Percentiles rank a stretch among this genome's conserved stretches.
Conservation (phyloP, 352 stramenopile species). For the Globisporangium perplexum region DNA sequence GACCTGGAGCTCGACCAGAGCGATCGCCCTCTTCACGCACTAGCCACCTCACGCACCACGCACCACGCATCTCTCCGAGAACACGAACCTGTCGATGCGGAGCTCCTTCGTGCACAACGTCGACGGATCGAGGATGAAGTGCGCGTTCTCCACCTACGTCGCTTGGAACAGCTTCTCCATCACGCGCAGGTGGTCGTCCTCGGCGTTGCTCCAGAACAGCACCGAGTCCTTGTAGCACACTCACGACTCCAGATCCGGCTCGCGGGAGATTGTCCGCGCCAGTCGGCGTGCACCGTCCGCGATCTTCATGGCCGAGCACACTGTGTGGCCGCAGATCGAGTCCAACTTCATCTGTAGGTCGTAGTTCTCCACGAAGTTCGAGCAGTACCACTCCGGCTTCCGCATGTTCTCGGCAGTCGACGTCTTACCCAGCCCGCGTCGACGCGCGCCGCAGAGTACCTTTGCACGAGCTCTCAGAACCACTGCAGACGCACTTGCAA, state of each 20-base stretch:
- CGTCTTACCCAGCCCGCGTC: neutral
- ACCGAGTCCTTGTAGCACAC: neutral
- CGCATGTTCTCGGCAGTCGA: neutral
- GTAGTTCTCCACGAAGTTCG: neutral
- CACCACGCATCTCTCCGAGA: neutral
- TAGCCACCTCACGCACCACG: neutral
- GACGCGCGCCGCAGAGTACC: neutral
- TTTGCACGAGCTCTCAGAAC: slow-evolving; percentile 1
- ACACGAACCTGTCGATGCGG: neutral
- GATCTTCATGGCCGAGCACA: neutral
- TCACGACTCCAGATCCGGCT: neutral
- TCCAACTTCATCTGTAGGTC: neutral
- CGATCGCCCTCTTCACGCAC: neutral
- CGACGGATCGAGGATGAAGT: neutral
- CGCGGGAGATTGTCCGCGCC: neutral
- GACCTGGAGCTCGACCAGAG: too few relatives aligned
- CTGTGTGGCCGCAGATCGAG: neutral
- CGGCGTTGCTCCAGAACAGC: neutral
- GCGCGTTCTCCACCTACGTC: neutral
- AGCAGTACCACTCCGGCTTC: neutral
- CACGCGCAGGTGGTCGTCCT: neutral
- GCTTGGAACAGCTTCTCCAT: neutral
- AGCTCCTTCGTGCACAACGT: neutral
- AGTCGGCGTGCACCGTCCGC: neutral
- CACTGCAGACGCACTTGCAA: neutral